Evolutionary conservation across 192 early-diverging fungal genomes (phyloP).

Genomic region (Dissophora globulifera): DNA sequence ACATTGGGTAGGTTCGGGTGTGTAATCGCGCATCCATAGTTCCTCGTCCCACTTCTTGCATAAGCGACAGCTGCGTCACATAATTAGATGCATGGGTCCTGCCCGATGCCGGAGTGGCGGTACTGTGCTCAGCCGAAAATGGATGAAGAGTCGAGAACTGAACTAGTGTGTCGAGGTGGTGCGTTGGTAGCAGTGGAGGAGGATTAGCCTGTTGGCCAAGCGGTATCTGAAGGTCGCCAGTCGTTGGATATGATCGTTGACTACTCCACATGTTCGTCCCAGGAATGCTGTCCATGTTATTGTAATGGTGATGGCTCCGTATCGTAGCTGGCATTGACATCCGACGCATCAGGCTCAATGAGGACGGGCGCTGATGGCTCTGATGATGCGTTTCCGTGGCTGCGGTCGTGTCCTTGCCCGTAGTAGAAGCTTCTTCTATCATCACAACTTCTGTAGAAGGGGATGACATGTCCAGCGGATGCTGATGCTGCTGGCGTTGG

Average conservation of each 20-base stretch:
- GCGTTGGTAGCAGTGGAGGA: not conserved
- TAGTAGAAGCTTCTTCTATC: too few species aligned
- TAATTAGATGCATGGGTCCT: not conserved
- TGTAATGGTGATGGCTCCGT: too few species aligned
- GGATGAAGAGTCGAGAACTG: not conserved
- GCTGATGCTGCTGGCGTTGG: too few species aligned
- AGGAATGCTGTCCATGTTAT: not conserved
- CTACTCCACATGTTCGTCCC: not conserved
- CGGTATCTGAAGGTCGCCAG: not conserved
- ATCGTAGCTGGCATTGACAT: constrained; percentile 50
- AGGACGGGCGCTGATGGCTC: constrained; percentile 4
- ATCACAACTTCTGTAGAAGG: too few species aligned
- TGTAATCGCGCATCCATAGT: not conserved
- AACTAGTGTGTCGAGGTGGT: not conserved
- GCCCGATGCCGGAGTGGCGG: not conserved
- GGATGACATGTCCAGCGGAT: too few species aligned
- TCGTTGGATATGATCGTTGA: not conserved
- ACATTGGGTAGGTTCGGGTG: constrained; percentile 13
- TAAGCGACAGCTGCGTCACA: not conserved
- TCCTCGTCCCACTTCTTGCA: not conserved
- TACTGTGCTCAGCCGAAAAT: not conserved
- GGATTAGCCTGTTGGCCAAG: too few species aligned
- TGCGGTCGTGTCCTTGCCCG: too few species aligned
- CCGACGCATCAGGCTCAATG: constrained; percentile 24
- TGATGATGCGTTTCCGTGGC: not conserved